phyloP scores from a whole-genome alignment of 176 grass and related monocot genomes.

The Oryza australiensis region DNA sequence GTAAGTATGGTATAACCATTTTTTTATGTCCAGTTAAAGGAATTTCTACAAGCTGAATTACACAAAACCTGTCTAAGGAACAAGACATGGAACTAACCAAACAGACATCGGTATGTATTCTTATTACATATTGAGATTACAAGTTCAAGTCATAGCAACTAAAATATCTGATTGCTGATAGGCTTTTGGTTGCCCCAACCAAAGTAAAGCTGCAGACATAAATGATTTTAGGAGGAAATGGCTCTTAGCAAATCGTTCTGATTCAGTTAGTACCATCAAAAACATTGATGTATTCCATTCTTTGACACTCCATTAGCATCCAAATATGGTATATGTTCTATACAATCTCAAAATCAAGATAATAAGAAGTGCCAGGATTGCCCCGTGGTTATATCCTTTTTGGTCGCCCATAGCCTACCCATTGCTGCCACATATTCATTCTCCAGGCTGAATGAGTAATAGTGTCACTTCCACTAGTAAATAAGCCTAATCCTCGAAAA shows the following conservation, averaged over 20 bases:
- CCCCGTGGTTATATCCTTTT: no score
- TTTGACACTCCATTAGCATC: no score
- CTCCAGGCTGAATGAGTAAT: no score
- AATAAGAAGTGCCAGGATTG: no score
- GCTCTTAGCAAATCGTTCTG: neutral
- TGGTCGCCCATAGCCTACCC: no score
- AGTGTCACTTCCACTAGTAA: no score
- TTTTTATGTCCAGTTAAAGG: neutral
- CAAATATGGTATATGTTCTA: no score
- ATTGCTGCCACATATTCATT: no score
- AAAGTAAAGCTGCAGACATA: neutral
- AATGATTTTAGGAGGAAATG: neutral
- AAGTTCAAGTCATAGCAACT: constrained; percentile 19
- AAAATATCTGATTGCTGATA: neutral
- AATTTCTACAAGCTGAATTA: constrained; percentile 3
- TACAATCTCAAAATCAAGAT: no score
- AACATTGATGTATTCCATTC: neutral
- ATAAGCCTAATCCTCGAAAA: no score
- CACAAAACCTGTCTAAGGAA: neutral
- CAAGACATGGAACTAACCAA: constrained; percentile 1
- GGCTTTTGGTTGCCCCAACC: neutral
- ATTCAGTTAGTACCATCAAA: neutral
- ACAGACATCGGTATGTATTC: neutral
- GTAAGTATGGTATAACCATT: neutral
- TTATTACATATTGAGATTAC: neutral